Percentiles rank a stretch among this genome's conserved stretches.
Conservation (phyloP, 176 grass and related monocot species). For the Chrysopogon serrulatus region DNA sequence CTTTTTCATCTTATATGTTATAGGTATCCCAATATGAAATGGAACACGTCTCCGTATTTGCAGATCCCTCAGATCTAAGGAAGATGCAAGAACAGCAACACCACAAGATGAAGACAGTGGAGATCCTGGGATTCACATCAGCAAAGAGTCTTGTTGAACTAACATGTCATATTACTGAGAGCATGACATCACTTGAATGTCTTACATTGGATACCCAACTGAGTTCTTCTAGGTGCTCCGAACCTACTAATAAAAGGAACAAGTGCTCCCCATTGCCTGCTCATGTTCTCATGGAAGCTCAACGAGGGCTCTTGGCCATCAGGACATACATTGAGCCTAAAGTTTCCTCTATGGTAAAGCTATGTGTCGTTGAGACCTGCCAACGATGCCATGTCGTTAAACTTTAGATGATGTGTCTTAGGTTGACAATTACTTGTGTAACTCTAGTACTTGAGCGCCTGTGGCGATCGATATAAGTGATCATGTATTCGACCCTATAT, state of each 20-base stretch:
- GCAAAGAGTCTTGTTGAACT: constrained; percentile 1
- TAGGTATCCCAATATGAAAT: not conserved
- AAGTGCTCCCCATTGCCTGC: not conserved
- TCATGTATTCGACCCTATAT: too few species aligned
- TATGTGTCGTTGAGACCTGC: not conserved
- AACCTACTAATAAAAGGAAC: not conserved
- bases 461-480: too few species aligned
- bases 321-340: not conserved
- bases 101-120: not conserved
- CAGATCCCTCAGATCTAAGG: not conserved
- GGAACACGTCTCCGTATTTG: not conserved
- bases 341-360: not conserved
- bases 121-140: not conserved
- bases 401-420: too few species aligned
- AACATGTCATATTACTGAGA: not conserved
- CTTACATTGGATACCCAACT: not conserved
- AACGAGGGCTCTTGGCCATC: not conserved
- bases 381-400: not conserved
- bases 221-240: not conserved
- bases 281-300: not conserved
- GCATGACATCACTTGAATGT: not conserved
- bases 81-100: not conserved
- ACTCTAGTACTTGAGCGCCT: too few species aligned
- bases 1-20: not conserved
- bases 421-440: too few species aligned